Percentiles rank a stretch among this genome's conserved stretches.
These are phyloP conservation scores for Colletotrichum eleusines DNA, from an alignment of 2,329 filamentous ascomycete genomes.

Conservation along the genomic window DNA sequence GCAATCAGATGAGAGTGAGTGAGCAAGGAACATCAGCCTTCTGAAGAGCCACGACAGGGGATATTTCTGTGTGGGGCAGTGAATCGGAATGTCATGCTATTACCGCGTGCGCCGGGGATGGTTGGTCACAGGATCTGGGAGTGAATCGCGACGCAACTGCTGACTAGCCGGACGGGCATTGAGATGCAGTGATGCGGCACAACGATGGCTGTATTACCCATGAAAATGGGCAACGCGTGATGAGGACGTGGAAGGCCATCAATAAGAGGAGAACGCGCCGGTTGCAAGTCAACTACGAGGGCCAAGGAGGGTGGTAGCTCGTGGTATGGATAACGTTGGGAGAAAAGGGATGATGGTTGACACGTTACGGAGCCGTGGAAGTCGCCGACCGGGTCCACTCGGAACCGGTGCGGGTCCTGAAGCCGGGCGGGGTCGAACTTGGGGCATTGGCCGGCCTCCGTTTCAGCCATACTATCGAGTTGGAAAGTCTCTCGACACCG, in stretches of 20 bases:
- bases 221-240: conserved; percentile 17
- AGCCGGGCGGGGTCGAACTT: neutral
- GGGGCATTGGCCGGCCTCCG: neutral
- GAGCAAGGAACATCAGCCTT: neutral
- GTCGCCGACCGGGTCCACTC: neutral
- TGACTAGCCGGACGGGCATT: conserved; percentile 29
- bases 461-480: neutral
- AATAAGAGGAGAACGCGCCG: conserved; percentile 11
- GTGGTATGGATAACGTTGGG: neutral
- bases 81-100: conserved; percentile 17
- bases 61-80: conserved; percentile 20
- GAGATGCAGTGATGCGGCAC: conserved; percentile 36
- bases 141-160: conserved; percentile 27
- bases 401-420: neutral
- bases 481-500: neutral
- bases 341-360: too few relatives aligned
- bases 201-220: conserved; percentile 32
- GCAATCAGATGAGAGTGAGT: conserved; percentile 21
- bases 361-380: neutral
- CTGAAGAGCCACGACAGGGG: conserved; percentile 13
- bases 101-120: conserved; percentile 18
- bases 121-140: conserved; percentile 1
- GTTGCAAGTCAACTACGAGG: conserved; percentile 28
- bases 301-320: conserved; percentile 34
- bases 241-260: conserved; percentile 23